Evolutionary conservation across 805 yeast genomes (phyloP).

Genomic region (Monosporozyma yasuniensis): DNA sequence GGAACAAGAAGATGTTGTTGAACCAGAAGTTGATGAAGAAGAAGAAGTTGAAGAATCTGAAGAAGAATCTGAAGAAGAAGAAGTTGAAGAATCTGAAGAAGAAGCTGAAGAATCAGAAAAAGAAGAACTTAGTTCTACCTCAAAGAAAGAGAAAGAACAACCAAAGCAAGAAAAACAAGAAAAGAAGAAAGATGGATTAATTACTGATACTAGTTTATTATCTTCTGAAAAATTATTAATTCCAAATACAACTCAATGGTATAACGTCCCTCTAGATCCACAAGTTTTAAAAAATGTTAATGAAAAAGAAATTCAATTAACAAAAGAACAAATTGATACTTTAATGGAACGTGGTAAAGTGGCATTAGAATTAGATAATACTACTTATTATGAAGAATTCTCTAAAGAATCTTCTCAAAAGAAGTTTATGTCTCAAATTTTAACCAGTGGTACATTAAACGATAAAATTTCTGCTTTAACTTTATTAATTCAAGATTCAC

Average conservation of each 20-base stretch:
- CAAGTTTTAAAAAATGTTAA: conserved; percentile 16
- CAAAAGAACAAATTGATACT: conserved; percentile 49
- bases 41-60: conserved; percentile 17
- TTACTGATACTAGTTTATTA: conserved; percentile 34
- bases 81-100: conserved; percentile 16
- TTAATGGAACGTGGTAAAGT: conserved; percentile 58
- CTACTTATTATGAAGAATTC: conserved; percentile 60
- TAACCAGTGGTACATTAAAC: conserved; percentile 84
- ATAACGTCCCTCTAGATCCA: conserved; percentile 42
- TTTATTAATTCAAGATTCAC: conserved; percentile 87
- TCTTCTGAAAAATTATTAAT: conserved; percentile 47
- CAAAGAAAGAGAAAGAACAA: conserved; percentile 24
- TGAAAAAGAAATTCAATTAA: conserved; percentile 19
- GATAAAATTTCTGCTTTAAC: conserved; percentile 96
- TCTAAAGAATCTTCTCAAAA: conserved; percentile 70
- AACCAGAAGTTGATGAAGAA: conserved; percentile 20
- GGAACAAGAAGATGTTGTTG: conserved; percentile 22
- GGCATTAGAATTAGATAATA: conserved; percentile 62
- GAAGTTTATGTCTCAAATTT: conserved; percentile 79
- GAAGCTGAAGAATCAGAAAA: conserved; percentile 13
- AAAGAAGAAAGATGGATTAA: conserved; percentile 27
- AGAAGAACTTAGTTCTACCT: conserved; percentile 11
- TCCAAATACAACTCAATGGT: conserved; percentile 70
- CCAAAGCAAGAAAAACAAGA: conserved; percentile 23
- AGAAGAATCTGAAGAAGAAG: conserved; percentile 9